These are phyloP conservation scores for Melampsora occidentalis DNA, from an alignment of 1,284 basidiomycete species.

Conservation along the genomic window DNA sequence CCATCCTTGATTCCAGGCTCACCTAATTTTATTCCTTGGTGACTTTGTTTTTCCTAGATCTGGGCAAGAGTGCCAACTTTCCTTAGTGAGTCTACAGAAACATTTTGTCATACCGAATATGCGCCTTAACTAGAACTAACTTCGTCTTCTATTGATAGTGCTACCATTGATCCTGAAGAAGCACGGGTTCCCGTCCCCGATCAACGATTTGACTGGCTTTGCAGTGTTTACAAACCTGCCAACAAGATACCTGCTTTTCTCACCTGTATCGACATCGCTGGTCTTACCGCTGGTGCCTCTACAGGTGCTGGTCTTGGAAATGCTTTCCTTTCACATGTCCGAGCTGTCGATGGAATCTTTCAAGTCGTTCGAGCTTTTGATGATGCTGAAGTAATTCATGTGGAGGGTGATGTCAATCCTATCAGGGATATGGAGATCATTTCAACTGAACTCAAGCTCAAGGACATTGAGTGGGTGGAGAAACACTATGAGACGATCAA, in stretches of 20 bases:
- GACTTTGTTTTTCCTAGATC: slow-evolving; percentile 61
- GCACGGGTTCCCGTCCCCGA: slow-evolving; percentile 98
- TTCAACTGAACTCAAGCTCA: slow-evolving; percentile 83
- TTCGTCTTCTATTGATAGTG: slow-evolving; percentile 37
- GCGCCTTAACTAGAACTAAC: slow-evolving; percentile 32
- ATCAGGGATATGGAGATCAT: slow-evolving; percentile 98
- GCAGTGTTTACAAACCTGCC: slow-evolving; percentile 82
- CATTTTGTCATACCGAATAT: not conserved
- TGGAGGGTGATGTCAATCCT: slow-evolving; percentile 96
- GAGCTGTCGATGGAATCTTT: slow-evolving; percentile 98
- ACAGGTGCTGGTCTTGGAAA: slow-evolving; percentile 98
- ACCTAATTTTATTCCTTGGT: not conserved
- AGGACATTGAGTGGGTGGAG: slow-evolving; percentile 99
- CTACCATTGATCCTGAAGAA: slow-evolving; percentile 65
- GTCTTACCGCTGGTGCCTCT: slow-evolving; percentile 91
- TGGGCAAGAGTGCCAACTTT: slow-evolving; percentile 98
- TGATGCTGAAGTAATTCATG: slow-evolving; percentile 97
- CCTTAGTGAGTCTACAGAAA: slow-evolving; percentile 66
- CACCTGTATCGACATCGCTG: slow-evolving; percentile 98
- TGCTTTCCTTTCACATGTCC: slow-evolving; percentile 94
- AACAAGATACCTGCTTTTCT: slow-evolving; percentile 88
- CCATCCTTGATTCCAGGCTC: not conserved
- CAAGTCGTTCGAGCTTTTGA: slow-evolving; percentile 97
- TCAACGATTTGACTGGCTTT: slow-evolving; percentile 89
- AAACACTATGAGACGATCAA: slow-evolving; percentile 79